These are phyloP conservation scores for Xeromyces bisporus DNA, from an alignment of 495 filamentous ascomycete species.

Conservation along the genomic window DNA sequence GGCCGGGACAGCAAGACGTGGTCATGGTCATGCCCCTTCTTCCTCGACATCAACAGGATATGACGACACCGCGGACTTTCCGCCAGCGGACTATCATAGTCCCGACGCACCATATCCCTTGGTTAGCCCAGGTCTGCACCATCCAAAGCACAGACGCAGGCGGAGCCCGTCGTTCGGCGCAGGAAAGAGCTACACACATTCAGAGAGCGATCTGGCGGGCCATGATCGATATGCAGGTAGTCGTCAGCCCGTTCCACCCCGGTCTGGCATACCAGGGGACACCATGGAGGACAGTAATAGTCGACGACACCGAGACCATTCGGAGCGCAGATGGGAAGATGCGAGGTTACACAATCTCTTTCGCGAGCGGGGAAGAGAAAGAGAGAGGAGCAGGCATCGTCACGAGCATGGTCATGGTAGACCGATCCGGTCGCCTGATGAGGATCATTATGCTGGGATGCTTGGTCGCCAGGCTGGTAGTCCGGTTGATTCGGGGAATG, in stretches of 20 bases:
- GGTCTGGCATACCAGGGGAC: conserved; percentile 10
- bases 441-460: conserved; percentile 27
- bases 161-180: conserved; percentile 22
- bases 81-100: conserved; percentile 8
- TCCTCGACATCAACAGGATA: conserved; percentile 13
- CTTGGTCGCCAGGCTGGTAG: conserved; percentile 19
- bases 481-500: conserved; percentile 10
- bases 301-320: conserved; percentile 11
- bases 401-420: conserved; percentile 9
- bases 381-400: conserved; percentile 12
- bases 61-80: conserved; percentile 6
- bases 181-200: conserved; percentile 21
- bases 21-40: conserved; percentile 14
- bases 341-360: conserved; percentile 11
- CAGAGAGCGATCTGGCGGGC: conserved; percentile 22
- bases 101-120: conserved; percentile 13
- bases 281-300: conserved; percentile 13
- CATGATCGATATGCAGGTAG: conserved; percentile 13
- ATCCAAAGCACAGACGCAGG: conserved; percentile 6
- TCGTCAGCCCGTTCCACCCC: conserved; percentile 12
- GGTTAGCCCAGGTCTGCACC: conserved; percentile 9
- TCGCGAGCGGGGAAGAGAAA: conserved; percentile 15
- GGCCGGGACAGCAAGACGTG: conserved; percentile 1
- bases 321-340: conserved; percentile 12
- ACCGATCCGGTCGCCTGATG: conserved; percentile 14